Evolutionary conservation across 345 rosid species (phyloP).

Genomic region (Combretum micranthum): DNA sequence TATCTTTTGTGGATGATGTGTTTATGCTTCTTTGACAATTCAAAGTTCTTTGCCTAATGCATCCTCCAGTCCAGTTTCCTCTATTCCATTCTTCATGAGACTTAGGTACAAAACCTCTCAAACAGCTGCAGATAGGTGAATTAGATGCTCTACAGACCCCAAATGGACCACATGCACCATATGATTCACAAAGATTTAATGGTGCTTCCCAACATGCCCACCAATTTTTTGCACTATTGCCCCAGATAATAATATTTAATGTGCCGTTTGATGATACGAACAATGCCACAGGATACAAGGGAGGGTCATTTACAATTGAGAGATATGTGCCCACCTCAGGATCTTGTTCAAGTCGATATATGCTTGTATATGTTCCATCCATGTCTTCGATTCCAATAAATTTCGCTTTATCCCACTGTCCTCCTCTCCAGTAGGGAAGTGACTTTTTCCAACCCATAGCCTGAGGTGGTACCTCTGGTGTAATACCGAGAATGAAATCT

Average conservation of each 20-base stretch:
- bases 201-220: slow-evolving; percentile 3
- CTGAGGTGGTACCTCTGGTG: slow-evolving; percentile 22
- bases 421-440: slow-evolving; percentile 8
- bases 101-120: slow-evolving; percentile 24
- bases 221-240: slow-evolving; percentile 12
- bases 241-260: slow-evolving; percentile 8
- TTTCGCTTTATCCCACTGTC: slow-evolving; percentile 11
- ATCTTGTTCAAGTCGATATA: slow-evolving; percentile 7
- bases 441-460: slow-evolving; percentile 11
- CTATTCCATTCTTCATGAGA: neutral
- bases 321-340: slow-evolving; percentile 1
- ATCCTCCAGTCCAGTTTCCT: slow-evolving; percentile 13
- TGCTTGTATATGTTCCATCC: slow-evolving; percentile 5
- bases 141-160: slow-evolving; percentile 13
- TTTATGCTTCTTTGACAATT: slow-evolving; percentile 6
- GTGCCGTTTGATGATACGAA: slow-evolving; percentile 15
- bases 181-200: slow-evolving; percentile 7
- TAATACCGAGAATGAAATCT: slow-evolving; percentile 11
- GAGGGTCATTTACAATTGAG: neutral
- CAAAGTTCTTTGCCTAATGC: slow-evolving; percentile 7
- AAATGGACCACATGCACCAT: slow-evolving; percentile 14
- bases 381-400: slow-evolving; percentile 5
- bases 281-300: neutral
- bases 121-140: slow-evolving; percentile 10
- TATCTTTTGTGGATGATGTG: neutral